Conservation (phyloP, 768 basidiomycete genomes). For the Naganishia vaughanmartiniae region DNA sequence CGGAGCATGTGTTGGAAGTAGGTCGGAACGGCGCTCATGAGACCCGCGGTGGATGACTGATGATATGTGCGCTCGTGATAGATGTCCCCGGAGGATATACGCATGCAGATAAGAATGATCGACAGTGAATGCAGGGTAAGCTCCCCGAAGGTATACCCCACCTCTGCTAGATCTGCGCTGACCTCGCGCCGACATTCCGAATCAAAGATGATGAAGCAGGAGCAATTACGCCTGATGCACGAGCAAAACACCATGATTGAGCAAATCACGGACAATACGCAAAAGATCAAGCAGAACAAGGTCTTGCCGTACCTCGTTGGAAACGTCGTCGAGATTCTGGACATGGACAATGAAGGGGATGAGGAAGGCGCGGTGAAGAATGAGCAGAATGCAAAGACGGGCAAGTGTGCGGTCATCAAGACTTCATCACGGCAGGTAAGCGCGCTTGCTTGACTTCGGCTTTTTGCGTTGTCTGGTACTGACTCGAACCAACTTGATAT, state of each 20-base stretch:
- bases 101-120: constrained; percentile 83
- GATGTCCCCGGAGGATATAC: constrained; percentile 72
- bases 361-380: constrained; percentile 96
- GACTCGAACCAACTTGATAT: not conserved
- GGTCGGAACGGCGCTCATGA: constrained; percentile 36
- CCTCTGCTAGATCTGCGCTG: not conserved
- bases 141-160: constrained; percentile 7
- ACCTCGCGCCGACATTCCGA: not conserved
- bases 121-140: constrained; percentile 93
- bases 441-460: not conserved
- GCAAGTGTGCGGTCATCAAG: constrained; percentile 98
- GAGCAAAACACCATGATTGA: constrained; percentile 96
- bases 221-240: constrained; percentile 83
- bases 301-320: constrained; percentile 96
- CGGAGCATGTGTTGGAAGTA: constrained; percentile 75
- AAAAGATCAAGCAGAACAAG: constrained; percentile 99
- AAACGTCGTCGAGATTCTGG: constrained; percentile 94
- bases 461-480: not conserved
- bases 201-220: constrained; percentile 88
- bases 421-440: constrained; percentile 85
- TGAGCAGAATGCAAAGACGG: constrained; percentile 90
- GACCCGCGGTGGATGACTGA: not conserved
- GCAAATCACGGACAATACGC: constrained; percentile 95
- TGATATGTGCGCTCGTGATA: constrained; percentile 18
- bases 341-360: constrained; percentile 88